A percentile compares a stretch with the other conserved stretches of the same genome.
Conservation (phyloP, 495 filamentous ascomycete species). For the Penicillium desertorum region DNA sequence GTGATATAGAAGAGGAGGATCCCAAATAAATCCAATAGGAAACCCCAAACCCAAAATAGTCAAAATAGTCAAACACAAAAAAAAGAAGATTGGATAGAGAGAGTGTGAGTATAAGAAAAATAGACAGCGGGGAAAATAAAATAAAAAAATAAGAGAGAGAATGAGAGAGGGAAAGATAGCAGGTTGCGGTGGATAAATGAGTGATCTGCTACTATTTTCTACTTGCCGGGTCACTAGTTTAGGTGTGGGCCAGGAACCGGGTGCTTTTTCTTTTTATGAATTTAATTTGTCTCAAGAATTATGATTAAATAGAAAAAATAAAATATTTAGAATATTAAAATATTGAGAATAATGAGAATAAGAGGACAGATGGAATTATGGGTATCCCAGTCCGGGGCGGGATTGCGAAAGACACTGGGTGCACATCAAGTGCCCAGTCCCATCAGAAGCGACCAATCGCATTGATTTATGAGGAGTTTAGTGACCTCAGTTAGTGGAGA, state of each 20-base stretch:
- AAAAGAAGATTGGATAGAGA: slow-evolving; percentile 13
- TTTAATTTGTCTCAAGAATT: slow-evolving; percentile 13
- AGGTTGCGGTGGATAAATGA: slow-evolving; percentile 43
- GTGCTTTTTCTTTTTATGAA: slow-evolving; percentile 21
- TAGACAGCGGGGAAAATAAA: too few relatives aligned
- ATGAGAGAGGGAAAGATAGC: slow-evolving; percentile 29
- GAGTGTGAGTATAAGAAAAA: slow-evolving; percentile 3
- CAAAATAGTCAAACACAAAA: slow-evolving; percentile 1
- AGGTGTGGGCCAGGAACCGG: slow-evolving; percentile 39
- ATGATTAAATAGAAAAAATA: slow-evolving; percentile 8
- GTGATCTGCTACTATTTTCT: slow-evolving; percentile 46
- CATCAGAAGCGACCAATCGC: slow-evolving; percentile 3
- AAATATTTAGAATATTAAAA: neutral
- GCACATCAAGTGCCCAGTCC: slow-evolving; percentile 17
- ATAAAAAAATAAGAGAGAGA: slow-evolving; percentile 22
- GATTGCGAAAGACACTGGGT: slow-evolving; percentile 26
- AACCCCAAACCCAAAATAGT: slow-evolving; percentile 17
- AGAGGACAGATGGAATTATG: too few relatives aligned
- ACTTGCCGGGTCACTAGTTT: slow-evolving; percentile 37
- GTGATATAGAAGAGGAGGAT: slow-evolving; percentile 10
- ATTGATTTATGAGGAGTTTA: neutral
- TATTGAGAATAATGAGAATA: neutral
- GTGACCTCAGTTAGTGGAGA: neutral
- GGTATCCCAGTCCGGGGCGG: slow-evolving; percentile 25
- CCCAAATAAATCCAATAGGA: slow-evolving; percentile 11